Base-by-base conservation (phyloP, 495 filamentous ascomycete genomes). In the Neurospora cerealis region DNA sequence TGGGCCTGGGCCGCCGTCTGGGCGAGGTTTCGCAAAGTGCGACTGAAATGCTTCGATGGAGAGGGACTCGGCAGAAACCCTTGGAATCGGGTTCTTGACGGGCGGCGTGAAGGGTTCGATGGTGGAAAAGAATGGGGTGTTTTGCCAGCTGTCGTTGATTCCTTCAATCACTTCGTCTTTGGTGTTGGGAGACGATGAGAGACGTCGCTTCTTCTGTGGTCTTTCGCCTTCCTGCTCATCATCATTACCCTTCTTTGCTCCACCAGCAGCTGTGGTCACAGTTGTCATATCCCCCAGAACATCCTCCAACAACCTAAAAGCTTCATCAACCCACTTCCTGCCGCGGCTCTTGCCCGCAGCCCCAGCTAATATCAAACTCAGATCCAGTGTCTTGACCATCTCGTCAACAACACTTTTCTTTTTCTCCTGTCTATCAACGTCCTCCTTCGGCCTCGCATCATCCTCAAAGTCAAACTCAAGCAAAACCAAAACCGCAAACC, bases 311-410 rank as follows among this genome's bases (percentile, higher is more conserved):
- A 85, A 74, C 1, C 80, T 78, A 17, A 93, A 77, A 1, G 89
- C 78, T 41, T 75, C 73, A 70, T 92, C 86, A 69, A 95, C 86
- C 78, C 89, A 84, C n/a, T 77, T 80, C 73, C 87, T 87, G n/a
- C 92, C 88, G 13, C 86, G 77, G 5, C 39, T 48, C 37, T 77
- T 66, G 3, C 87, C 80, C 4, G 90, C 89, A 0, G 89, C 92
- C 0, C 95, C 96, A 32, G 93, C 87, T 79, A 97, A 90, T 69
- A 97, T 95, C 69, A 96, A 77, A 0, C 93, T 92, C 79, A 90
- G 90, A 75, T 99, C 96, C 0, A 97, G 86, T 4, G 85, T 81
- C 70, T 86, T 82, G 32, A 97, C 86, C n/a, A 90, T 84, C 15
- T 84, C 81, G 24, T 80, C 80, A 10, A 85, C 66, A 19, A 4